These are phyloP conservation scores for Termitomyces heimii DNA, from an alignment of 768 basidiomycete genomes.

Conservation along the genomic window DNA sequence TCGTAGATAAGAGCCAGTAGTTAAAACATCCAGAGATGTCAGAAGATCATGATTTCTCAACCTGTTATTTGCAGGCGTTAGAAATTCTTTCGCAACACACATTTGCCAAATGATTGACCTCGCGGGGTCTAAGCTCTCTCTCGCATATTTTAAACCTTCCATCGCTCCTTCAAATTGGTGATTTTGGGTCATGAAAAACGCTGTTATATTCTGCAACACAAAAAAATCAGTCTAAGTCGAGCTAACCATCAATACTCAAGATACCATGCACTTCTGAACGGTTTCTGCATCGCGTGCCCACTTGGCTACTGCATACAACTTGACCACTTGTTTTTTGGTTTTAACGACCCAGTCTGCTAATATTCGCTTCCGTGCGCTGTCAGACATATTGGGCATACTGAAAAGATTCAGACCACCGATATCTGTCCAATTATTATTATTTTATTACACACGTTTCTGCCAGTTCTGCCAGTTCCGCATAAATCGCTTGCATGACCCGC, in stretches of 20 bases:
- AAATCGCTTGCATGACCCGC: slow-evolving; percentile 72
- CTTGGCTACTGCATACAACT: slow-evolving; percentile 79
- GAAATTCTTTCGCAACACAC: not conserved
- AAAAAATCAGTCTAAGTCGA: not conserved
- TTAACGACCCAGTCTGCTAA: slow-evolving; percentile 89
- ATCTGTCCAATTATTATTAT: not conserved
- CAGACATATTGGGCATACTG: slow-evolving; percentile 80
- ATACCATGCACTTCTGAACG: slow-evolving; percentile 84
- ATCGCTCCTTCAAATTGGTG: slow-evolving; percentile 75
- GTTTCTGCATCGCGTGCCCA: slow-evolving; percentile 84
- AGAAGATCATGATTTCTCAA: slow-evolving; percentile 91
- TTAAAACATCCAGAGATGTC: slow-evolving; percentile 86
- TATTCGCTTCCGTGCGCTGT: slow-evolving; percentile 70
- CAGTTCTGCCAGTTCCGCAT: slow-evolving; percentile 75
- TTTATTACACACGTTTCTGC: slow-evolving; percentile 84
- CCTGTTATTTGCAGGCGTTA: slow-evolving; percentile 22
- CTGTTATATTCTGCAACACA: slow-evolving; percentile 67
- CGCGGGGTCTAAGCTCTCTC: slow-evolving; percentile 68
- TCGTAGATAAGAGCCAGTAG: slow-evolving; percentile 78
- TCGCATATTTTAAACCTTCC: slow-evolving; percentile 53
- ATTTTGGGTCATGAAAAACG: slow-evolving; percentile 83
- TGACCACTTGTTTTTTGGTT: slow-evolving; percentile 85
- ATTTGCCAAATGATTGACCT: slow-evolving; percentile 40
- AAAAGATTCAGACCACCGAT: slow-evolving; percentile 1
- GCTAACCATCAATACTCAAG: not conserved